Evolutionary conservation across 495 filamentous ascomycete species (phyloP), one percentile per base, ranked within the genome.

Genomic region (Aspergillus egyptiacus): DNA sequence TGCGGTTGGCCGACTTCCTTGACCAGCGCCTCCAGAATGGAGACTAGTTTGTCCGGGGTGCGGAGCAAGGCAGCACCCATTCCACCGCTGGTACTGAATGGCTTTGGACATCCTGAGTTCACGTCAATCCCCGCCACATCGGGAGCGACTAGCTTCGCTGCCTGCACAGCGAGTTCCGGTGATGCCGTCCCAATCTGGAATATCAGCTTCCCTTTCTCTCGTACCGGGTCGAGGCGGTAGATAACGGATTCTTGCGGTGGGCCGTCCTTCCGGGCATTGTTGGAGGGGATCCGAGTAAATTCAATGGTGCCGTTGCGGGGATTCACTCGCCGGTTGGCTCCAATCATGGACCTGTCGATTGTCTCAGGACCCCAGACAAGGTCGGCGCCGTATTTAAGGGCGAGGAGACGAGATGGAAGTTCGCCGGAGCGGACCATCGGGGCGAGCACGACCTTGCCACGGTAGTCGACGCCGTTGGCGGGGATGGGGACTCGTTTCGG

Each of bases 341-440:
- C 94, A 59, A 96, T 94, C 55, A 98, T 79, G 34, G 91, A 79
- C 59, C 78, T 80, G 63, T 97, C 93, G 51, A 98, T 83, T 2
- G 89, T 96, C 68, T 98, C 93, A 6, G 93, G 93, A 8, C 91
- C 91, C 93, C 91, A 98, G 49, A 97, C 93, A 11, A 97, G 78
- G 62, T 97, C 93, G 34, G 94, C 94, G 37, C 93, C 93, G 62
- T 98, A 97, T 57, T 94, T 83, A 15, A 98, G 79, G 6, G 93
- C 86, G 3, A 91, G 63, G 1, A 98, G 78, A 13, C 93, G 83
- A 7, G 86, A 89, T 4, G 94, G 94, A 14, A 96, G 73, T 70
- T 99, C 93, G 55, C 94, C 94, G 20, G 86, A 91, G 30, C 93
- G 84, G 19, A 98, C 93, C 93, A 98, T 98, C 31, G 93, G 93